Evolutionary conservation across 768 basidiomycete genomes (phyloP).

Genomic region (Mycena latifolia): DNA sequence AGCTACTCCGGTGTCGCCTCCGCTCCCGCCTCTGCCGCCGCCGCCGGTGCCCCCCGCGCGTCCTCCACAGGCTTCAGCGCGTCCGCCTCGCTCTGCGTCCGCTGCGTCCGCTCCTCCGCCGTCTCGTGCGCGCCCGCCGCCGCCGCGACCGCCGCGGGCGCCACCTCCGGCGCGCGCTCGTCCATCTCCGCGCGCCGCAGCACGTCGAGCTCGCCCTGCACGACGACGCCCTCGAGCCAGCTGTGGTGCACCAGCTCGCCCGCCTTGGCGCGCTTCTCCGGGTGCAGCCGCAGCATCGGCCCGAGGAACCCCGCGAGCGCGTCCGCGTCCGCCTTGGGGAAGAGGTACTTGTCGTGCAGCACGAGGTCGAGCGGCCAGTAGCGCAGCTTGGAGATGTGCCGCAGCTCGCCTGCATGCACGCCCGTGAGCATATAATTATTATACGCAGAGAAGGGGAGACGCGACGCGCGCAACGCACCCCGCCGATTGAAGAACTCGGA

Average conservation of each 20-base stretch:
- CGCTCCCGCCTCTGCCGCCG: slow-evolving; percentile 1
- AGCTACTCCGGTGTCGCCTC: background rate
- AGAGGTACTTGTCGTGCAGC: slow-evolving; percentile 95
- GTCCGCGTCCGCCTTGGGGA: slow-evolving; percentile 86
- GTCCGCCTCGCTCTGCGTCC: slow-evolving; percentile 57
- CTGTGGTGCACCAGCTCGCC: slow-evolving; percentile 86
- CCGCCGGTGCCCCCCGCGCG: background rate
- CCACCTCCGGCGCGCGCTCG: slow-evolving; percentile 46
- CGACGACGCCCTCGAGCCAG: slow-evolving; percentile 88
- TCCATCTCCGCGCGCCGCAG: slow-evolving; percentile 72
- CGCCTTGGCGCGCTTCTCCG: slow-evolving; percentile 91
- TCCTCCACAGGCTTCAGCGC: slow-evolving; percentile 45
- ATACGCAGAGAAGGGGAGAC: background rate
- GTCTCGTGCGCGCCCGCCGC: slow-evolving; percentile 29
- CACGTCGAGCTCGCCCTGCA: slow-evolving; percentile 93
- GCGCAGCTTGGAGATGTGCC: slow-evolving; percentile 94
- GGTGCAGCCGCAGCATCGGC: slow-evolving; percentile 92
- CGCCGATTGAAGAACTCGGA: slow-evolving; percentile 97
- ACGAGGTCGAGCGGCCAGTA: slow-evolving; percentile 90
- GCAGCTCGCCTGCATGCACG: slow-evolving; percentile 87
- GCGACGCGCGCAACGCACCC: slow-evolving; percentile 63
- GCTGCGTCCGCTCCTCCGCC: slow-evolving; percentile 39
- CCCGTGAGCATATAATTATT: too few relatives aligned
- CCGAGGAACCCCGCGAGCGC: slow-evolving; percentile 83
- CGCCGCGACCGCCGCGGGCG: slow-evolving; percentile 18